Base-by-base conservation (phyloP, 2,329 filamentous ascomycete genomes). In the Penicillium expansum region DNA sequence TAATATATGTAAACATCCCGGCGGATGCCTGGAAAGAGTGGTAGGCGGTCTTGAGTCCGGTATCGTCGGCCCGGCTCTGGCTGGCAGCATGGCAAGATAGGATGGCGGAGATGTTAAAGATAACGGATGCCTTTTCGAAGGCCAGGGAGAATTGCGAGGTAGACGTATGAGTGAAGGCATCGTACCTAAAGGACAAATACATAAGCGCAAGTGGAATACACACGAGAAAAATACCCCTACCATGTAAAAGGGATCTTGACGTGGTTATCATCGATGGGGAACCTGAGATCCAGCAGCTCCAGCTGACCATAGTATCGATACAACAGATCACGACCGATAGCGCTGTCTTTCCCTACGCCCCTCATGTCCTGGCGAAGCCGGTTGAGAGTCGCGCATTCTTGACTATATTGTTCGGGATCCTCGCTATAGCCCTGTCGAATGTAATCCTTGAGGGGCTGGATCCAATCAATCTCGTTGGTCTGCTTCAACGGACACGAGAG, bases 1-100 rank as follows among this genome's bases (percentile, higher is more conserved):
- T 99, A 79, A 99, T 99, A 70, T 99, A 99, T 52, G 93, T 97
- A 75, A 97, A 99, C 94, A 99, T 99, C 78, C 94, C 94, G 10
- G 94, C 94, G 8, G 93, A 92, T 39, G 94, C 94, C 75, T 99
- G 94, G 78, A 97, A 97, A 20, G 92, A 97, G 75, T 99, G 93
- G 73, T 97, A 99, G 18, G 94, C 91, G 14, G 92, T 93, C 79
- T 99, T 99, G 72, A 97, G 84, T 33, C 93, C 93, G 6, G 89
- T 84, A 70, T 99, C 94, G 71, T 97, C 92, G 62, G 90, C 89
- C 48, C 94, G 87, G 66, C 94, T 92, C 77, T 99, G 95, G 70
- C 90, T 84, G 42, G 93, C 92, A 59, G 93, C 94, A 81, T 99
- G 91, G 70, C 93, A 97, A 52, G 93, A 97, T 20, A 99, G 83